These are phyloP conservation scores for Bipolaris sorokiniana DNA, from an alignment of 2,329 filamentous ascomycete species.

Conservation along the genomic window DNA sequence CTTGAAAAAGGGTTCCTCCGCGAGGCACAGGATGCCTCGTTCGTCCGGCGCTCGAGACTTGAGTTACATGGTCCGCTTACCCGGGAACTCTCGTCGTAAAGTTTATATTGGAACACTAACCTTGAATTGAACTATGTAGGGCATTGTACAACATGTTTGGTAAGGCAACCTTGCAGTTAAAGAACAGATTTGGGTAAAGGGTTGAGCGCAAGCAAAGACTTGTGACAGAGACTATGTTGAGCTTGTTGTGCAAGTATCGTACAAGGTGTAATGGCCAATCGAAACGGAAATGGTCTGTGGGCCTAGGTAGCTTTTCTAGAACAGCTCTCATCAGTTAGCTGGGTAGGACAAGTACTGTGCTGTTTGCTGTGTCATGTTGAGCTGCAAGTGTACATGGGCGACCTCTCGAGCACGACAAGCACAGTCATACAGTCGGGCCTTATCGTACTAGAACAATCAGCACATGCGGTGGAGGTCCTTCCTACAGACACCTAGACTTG, in stretches of 20 bases:
- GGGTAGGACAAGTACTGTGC: background rate
- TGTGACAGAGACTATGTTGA: no score
- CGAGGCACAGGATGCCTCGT: background rate
- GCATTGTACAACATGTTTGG: background rate
- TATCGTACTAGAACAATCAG: background rate
- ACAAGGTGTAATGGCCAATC: no score
- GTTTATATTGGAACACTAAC: background rate
- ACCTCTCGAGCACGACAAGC: background rate
- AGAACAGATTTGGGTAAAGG: background rate
- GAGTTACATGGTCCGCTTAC: background rate
- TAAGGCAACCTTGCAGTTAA: background rate
- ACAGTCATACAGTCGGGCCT: background rate
- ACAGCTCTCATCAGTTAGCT: background rate
- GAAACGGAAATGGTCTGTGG: background rate
- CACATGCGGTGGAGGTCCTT: background rate
- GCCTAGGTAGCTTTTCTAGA: background rate
- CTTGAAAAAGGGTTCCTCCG: background rate
- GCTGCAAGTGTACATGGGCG: background rate
- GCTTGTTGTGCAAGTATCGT: no score
- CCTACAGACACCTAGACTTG: background rate
- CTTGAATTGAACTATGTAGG: background rate
- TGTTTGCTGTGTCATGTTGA: background rate
- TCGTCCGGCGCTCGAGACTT: no score
- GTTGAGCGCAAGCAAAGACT: background rate
- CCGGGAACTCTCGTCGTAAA: background rate